Conservation (phyloP, 257 asterid genomes). For the Solanum neorickii region DNA sequence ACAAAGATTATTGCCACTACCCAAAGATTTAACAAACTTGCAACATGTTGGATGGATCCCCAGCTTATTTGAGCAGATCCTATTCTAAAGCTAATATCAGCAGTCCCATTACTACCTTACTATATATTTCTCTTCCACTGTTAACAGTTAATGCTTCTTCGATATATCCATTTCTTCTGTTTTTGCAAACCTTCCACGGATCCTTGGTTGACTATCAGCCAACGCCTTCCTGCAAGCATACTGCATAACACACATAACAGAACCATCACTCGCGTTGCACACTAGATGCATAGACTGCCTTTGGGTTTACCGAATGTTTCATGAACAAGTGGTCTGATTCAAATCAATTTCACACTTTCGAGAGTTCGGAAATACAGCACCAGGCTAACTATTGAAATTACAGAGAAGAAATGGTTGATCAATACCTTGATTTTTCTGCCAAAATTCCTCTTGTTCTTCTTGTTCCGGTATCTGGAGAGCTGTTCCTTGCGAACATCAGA, state of each 20-base stretch:
- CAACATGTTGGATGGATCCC: not conserved
- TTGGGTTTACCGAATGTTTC: not conserved
- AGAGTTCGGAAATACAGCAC: not conserved
- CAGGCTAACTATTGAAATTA: not conserved
- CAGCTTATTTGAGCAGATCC: constrained; percentile 6
- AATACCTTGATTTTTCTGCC: constrained; percentile 85
- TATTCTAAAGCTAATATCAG: not conserved
- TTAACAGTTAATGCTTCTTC: constrained; percentile 24
- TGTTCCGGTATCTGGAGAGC: constrained; percentile 74
- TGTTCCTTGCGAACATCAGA: constrained; percentile 76
- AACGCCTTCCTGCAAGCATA: constrained; percentile 97
- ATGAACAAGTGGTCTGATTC: not conserved
- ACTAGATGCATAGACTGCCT: not conserved
- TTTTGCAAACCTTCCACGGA: constrained; percentile 86
- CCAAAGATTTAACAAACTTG: not conserved
- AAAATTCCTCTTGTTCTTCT: constrained; percentile 80
- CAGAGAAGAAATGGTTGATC: not conserved
- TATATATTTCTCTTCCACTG: not conserved
- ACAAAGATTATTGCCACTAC: constrained; percentile 3
- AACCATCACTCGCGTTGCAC: not conserved
- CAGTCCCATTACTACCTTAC: not conserved
- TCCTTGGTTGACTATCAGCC: constrained; percentile 88
- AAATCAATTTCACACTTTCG: not conserved
- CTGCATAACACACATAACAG: constrained; percentile 14
- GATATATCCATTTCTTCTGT: constrained; percentile 40